Evolutionary conservation across 1,284 basidiomycete species (phyloP), one percentile per base, ranked within the genome.

Genomic region (Irpex rosettiformis): DNA sequence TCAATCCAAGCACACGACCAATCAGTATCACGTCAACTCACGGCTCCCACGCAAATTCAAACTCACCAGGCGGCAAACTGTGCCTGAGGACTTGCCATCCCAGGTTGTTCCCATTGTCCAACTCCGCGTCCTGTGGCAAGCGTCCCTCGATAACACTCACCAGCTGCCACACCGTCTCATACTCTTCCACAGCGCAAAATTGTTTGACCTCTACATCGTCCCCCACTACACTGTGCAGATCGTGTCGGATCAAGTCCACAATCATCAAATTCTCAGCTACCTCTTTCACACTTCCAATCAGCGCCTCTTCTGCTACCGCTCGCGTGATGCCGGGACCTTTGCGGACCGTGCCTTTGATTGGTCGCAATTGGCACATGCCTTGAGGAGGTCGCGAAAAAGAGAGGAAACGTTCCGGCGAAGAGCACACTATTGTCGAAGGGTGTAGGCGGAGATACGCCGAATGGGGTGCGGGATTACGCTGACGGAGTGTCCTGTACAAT

Each of bases 181-280:
- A 98, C 65, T 93, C 92, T 71, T 99, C 96, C 6, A 98, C 85
- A 1, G 76, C 76, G 73, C 96, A 98, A 64, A 99, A 91, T 63
- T 93, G 86, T 55, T 86, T 89, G 1, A 98, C 94, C 4, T 80
- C 71, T 4, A 99, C 95, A 54, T 88, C 70, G 70, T 91, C 72
- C 62, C 91, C 78, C 65, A 98, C 77, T 68, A 93, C 76, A 68
- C 86, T 74, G 77, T 90, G 86, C 29, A 99, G 77, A 73, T 99
- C 96, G 59, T 97, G 93, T 13, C 95, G 85, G 66, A 98, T 98
- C 43, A 98, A 82, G 70, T 98, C 96, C 22, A 98, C 96, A 64
- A 99, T 98, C 96, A 99, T 98, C 56, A 98, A 75, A 70, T 99
- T 99, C 75, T 98, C 96, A 0, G 96, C 96, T 1, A 96, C 86